These are phyloP conservation scores for Prunus salicina DNA, from an alignment of 306 rosid species.

Conservation along the genomic window DNA sequence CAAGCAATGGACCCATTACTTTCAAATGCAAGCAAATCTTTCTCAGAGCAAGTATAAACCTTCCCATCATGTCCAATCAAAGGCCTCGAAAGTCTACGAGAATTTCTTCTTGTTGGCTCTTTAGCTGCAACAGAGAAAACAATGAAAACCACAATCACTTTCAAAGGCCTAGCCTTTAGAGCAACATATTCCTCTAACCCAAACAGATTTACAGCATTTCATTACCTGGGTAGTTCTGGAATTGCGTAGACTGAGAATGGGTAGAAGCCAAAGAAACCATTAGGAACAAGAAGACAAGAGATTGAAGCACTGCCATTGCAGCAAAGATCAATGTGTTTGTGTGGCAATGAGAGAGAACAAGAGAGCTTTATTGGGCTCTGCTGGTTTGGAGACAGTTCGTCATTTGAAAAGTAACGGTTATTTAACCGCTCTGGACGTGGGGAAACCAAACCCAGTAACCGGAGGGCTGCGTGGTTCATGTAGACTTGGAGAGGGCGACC, in stretches of 20 bases:
- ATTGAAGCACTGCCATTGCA: constrained; percentile 18
- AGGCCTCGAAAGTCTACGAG: constrained; percentile 52
- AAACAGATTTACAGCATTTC: background rate
- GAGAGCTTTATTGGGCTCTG: background rate
- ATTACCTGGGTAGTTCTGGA: constrained; percentile 4
- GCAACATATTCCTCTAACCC: background rate
- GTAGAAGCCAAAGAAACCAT: constrained; percentile 6
- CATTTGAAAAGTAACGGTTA: constrained; percentile 5
- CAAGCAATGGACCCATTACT: constrained; percentile 64
- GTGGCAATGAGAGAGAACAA: background rate
- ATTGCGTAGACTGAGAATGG: background rate
- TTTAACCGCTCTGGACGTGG: constrained; percentile 21
- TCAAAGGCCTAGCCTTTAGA: background rate
- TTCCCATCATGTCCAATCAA: constrained; percentile 56
- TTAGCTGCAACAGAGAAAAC: constrained; percentile 10
- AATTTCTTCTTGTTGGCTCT: constrained; percentile 13
- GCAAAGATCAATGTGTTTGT: background rate
- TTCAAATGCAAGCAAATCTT: constrained; percentile 54
- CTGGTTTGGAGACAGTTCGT: background rate
- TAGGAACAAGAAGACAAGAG: background rate
- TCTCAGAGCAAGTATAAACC: constrained; percentile 53
- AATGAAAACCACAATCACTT: background rate
- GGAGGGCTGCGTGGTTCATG: background rate
- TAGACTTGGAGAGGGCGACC: background rate
- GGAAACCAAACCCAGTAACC: background rate